Evolutionary conservation across 2,329 filamentous ascomycete species (phyloP), one percentile per base, ranked within the genome.

Genomic region (Torrubiella hemipterigena): DNA sequence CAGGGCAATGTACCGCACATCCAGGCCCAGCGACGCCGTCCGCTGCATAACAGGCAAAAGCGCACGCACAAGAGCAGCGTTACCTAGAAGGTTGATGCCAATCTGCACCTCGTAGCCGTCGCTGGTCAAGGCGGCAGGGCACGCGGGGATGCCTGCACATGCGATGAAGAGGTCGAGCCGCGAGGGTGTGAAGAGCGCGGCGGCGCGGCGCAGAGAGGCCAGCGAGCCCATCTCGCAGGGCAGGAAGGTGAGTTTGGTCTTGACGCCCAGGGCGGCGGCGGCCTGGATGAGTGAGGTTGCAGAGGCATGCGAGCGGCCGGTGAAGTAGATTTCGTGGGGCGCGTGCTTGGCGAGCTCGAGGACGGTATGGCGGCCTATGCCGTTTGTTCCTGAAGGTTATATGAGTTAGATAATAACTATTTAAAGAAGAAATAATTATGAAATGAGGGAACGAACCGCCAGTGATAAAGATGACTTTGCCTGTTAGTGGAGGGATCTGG

Each of bases 251-350:
- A 44, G n/a, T n/a, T n/a, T 34, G 8, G 35, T 21, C 1, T 9
- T 26, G 18, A 15, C 16, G 14, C 38, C 33, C 2, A 48, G 25
- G 5, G 34, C 19, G 31, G 37, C 59, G 44, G 36, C 28, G 5
- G 61, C 54, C 3, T 54, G 49, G 12, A 61, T 48, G 25, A 71
- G 61, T 7, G 59, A 54, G 7, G 58, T 52, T 14, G 54, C 59
- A 9, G 59, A 59, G 27, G 59, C 52, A 25, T 46, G 50, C 14
- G 54, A 63, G 27, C 69, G 63, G 3, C 66, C 67, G 11, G 59
- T 66, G 35, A 76, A 59, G 50, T 67, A 73, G 37, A 75, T 65
- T 34, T 68, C 61, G 1, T 53, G 50, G 2, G 70, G 67, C 7
- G 54, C 46, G 43, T 73, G 69, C 10, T 38, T 39, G 13, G 43